A percentile compares a stretch with the other conserved stretches of the same genome.
These are phyloP conservation scores for Chondrostereum purpureum DNA, from an alignment of 1,284 basidiomycete genomes.

Conservation along the genomic window DNA sequence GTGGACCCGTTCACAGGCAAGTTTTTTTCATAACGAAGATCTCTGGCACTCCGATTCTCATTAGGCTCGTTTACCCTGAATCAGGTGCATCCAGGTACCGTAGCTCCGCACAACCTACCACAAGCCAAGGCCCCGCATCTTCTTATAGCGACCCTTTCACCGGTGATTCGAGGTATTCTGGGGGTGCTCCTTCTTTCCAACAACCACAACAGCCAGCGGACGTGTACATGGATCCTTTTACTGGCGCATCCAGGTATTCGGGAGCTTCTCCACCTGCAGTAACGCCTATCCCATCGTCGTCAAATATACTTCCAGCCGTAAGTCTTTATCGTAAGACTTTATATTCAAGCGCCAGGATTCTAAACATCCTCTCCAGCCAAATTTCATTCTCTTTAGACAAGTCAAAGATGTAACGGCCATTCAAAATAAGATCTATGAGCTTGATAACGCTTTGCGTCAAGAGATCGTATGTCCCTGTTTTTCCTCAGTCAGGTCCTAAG, in stretches of 20 bases:
- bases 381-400: conserved; percentile 74
- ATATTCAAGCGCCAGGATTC: conserved; percentile 7
- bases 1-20: conserved; percentile 90
- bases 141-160: conserved; percentile 28
- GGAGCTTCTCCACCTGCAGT: conserved; percentile 23
- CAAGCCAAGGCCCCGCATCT: conserved; percentile 20
- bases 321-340: conserved; percentile 17
- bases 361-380: conserved; percentile 29
- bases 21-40: conserved; percentile 10
- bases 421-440: conserved; percentile 76
- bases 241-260: conserved; percentile 60
- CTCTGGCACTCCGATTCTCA: no score
- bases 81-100: conserved; percentile 59
- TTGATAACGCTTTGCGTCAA: conserved; percentile 66
- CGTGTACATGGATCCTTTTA: conserved; percentile 61
- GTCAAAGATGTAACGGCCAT: conserved; percentile 80
- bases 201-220: conserved; percentile 18
- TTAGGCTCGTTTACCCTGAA: no score
- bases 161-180: conserved; percentile 26
- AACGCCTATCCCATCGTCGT: conserved; percentile 19
- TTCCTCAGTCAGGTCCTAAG: conserved; percentile 4
- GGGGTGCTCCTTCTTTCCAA: conserved; percentile 11
- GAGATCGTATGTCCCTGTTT: conserved; percentile 50
- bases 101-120: conserved; percentile 25
- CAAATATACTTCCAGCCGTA: conserved; percentile 56